These are phyloP conservation scores for Vitellaria paradoxa DNA, from an alignment of 179 eudicot genomes.

Conservation along the genomic window DNA sequence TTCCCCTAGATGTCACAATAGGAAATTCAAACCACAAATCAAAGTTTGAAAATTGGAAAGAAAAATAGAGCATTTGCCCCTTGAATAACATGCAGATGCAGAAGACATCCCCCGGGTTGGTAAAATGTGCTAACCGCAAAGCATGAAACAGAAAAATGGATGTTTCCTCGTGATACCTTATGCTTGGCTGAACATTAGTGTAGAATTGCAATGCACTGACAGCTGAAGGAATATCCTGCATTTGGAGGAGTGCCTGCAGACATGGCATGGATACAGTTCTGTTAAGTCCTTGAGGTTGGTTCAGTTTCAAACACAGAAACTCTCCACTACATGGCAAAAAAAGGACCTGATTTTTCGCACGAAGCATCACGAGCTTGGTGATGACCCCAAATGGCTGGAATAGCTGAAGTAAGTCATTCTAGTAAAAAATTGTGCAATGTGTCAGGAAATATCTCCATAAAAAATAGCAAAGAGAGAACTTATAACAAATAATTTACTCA, in stretches of 20 bases:
- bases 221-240: conserved; percentile 90
- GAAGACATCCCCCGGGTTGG: not conserved
- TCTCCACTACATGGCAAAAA: not conserved
- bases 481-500: not conserved
- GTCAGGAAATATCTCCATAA: not conserved
- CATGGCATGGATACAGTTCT: not conserved
- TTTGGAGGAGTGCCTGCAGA: conserved; percentile 88
- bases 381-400: conserved; percentile 80
- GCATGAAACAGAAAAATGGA: not conserved
- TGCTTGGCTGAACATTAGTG: conserved; percentile 72
- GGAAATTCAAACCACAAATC: conserved; percentile 7
- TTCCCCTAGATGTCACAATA: conserved; percentile 44
- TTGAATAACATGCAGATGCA: not conserved
- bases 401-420: conserved; percentile 85
- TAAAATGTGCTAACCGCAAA: not conserved
- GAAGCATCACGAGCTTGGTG: conserved; percentile 84
- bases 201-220: conserved; percentile 73
- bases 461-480: not conserved
- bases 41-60: not conserved
- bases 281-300: not conserved
- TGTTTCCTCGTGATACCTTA: conserved; percentile 45
- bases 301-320: not conserved
- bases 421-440: conserved; percentile 10
- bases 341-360: conserved; percentile 86
- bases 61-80: no score